Evolutionary conservation across 2,329 filamentous ascomycete species (phyloP).

Genomic region (Xylariaceae sp.): DNA sequence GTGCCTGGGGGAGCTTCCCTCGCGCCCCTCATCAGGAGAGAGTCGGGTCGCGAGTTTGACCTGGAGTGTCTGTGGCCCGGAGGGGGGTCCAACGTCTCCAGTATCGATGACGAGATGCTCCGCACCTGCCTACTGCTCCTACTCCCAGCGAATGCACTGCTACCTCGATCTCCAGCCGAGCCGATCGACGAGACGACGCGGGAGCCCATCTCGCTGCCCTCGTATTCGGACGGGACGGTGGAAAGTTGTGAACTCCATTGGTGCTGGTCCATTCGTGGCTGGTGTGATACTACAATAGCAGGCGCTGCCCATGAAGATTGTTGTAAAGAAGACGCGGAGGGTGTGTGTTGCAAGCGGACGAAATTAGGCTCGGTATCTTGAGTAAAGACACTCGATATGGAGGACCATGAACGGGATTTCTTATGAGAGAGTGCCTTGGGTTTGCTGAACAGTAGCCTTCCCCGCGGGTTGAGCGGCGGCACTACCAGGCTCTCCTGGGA

Average conservation of each 20-base stretch:
- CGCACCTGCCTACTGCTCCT: conserved; percentile 47
- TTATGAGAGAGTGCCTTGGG: conserved; percentile 26
- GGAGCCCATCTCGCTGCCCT: conserved; percentile 43
- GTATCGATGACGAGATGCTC: conserved; percentile 50
- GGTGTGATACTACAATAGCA: conserved; percentile 11
- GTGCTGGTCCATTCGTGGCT: conserved; percentile 40
- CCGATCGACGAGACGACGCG: conserved; percentile 37
- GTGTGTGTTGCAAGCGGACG: conserved; percentile 26
- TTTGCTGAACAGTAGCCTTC: no score
- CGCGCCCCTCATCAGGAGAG: conserved; percentile 35
- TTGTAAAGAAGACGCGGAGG: conserved; percentile 21
- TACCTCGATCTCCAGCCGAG: conserved; percentile 36
- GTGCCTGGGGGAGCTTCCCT: conserved; percentile 26
- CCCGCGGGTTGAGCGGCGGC: conserved; percentile 47
- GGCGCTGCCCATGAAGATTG: conserved; percentile 23
- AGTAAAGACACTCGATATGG: conserved; percentile 46
- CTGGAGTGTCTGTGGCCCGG: no score
- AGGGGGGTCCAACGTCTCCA: conserved; percentile 29
- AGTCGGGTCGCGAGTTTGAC: conserved; percentile 34
- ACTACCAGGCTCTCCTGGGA: conserved; percentile 56
- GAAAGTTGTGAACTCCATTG: conserved; percentile 60
- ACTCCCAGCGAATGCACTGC: conserved; percentile 42
- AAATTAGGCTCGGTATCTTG: conserved; percentile 38
- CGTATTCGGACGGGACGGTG: conserved; percentile 56
- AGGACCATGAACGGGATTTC: conserved; percentile 38